phyloP scores from a whole-genome alignment of 2,329 filamentous ascomycete genomes.

The Penicillium sp. region DNA sequence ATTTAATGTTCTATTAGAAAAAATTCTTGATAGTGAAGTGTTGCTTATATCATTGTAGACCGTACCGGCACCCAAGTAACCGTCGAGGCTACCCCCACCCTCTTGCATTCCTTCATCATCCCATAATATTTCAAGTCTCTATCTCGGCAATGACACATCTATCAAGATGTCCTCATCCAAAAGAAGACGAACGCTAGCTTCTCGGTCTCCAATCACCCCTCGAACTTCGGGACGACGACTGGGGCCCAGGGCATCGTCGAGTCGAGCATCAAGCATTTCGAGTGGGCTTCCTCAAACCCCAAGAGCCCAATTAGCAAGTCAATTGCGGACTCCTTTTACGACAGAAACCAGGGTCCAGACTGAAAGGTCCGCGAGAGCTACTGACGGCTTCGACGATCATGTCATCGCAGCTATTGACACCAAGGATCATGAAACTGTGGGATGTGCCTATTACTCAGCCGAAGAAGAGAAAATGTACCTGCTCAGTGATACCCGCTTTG shows the following conservation, averaged over 20 bases:
- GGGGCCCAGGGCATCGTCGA: constrained; percentile 5
- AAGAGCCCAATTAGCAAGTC: constrained; percentile 5
- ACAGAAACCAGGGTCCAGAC: constrained; percentile 13
- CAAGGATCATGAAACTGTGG: constrained; percentile 68
- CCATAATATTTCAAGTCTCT: neutral
- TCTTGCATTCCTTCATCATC: neutral
- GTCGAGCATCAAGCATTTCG: constrained; percentile 3
- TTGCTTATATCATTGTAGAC: neutral
- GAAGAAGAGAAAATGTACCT: constrained; percentile 70
- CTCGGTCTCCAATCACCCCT: constrained; percentile 14
- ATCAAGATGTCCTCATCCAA: constrained; percentile 16
- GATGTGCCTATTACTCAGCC: constrained; percentile 81
- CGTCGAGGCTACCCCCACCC: neutral
- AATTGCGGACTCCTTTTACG: constrained; percentile 8
- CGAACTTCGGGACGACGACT: constrained; percentile 8
- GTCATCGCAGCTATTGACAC: constrained; percentile 80
- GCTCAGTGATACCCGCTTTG: constrained; percentile 73
- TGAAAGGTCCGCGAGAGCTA: constrained; percentile 35
- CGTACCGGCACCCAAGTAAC: neutral
- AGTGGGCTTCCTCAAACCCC: constrained; percentile 6
- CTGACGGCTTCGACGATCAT: constrained; percentile 60
- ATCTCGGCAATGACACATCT: too few relatives aligned
- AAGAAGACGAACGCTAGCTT: constrained; percentile 15
- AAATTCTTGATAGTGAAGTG: too few relatives aligned
- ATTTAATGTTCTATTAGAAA: neutral